Base-by-base conservation (phyloP, 768 basidiomycete genomes). In the Leccinum disarticulatum region DNA sequence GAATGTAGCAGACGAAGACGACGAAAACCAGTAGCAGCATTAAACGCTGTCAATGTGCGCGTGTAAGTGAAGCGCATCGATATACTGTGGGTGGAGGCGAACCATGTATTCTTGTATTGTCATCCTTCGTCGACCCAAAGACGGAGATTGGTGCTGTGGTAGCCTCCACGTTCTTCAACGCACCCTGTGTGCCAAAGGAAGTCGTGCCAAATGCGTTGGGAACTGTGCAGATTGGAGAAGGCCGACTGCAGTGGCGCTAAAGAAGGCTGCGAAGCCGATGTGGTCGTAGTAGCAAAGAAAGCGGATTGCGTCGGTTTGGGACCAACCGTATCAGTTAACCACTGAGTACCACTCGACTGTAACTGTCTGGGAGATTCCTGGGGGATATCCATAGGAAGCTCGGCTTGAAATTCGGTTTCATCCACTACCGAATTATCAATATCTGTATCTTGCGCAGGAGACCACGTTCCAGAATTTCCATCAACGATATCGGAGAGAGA, bases 401-500 rank as follows among this genome's bases (percentile, higher is more conserved):
- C 67, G 30, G 41, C 48, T 28, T 60, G 62, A 41, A 60, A 61
- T 28, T 68, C 67, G n/a, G 62, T 66, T 58, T 64, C 66, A 5
- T 74, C 63, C 50, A 53, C 54, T 4, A 62, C 60, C 9, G 62
- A 63, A 28, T 65, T 67, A 41, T 70, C 74, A 14, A 68, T 58
- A 48, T 73, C 75, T 13, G 62, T 56, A 4, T 61, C 62, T 53
- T 69, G 64, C 19, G 63, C 61, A 17, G 72, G 75, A 19, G 70
- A 65, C 9, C 66, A 68, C 36, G 36, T 58, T 38, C 65, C 57
- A 27, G 46, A 79, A 74, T 48, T 79, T 67, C 89, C 90, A 63
- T 92, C 90, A 54, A 92, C 88, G 61, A 92, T 78, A 58, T 91
- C 83, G 0, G 82, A 76, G 36, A 85, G 77, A 25, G 77, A 73